Base-by-base conservation (phyloP, 768 basidiomycete species). In the Hortiboletus flavorubellus region DNA sequence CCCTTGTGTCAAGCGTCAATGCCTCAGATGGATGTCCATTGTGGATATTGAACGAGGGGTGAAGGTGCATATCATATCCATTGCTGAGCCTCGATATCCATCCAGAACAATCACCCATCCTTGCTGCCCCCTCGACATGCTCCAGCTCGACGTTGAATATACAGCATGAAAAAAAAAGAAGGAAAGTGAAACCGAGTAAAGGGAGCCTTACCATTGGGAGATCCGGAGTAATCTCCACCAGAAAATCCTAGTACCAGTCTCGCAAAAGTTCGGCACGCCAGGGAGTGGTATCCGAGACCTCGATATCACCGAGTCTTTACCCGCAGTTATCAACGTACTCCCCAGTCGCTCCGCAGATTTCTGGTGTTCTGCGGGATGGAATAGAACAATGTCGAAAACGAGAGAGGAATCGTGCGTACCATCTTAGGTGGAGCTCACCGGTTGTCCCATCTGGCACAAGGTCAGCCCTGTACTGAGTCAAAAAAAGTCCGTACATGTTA, bases 181-280 rank as follows among this genome's bases (percentile, higher is more conserved):
- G n/a, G n/a, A 7, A n/a, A 5, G 4, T 58, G n/a, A 35, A 43
- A 30, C 5, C 12, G 8, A 34, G 16, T 12, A 37, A 10, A 44
- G 39, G 44, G 21, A 26, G 29, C 4, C 21, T 26, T 53, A 78
- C 78, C 65, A 75, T 63, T 4, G 76, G 69, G 52, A 73, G 67
- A 16, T 73, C 69, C 7, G 65, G 34, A 1, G 74, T 60, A 33
- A 75, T 31, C 6, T 55, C 58, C n/a, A 58, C 53, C 11, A 69
- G 41, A 14, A 75, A 37, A 5, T 63, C 59, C 77, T 77, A 79
- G 55, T 73, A 65, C 75, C 74, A 77, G n/a, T 30, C 38, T n/a
- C 60, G 57, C 35, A 10, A 3, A 12, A 71, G 41, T 14, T 34
- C 53, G 26, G 38, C 39, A 12, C 55, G 33, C 59, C 52, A 61